phyloP scores from a whole-genome alignment of 306 rosid genomes.

The Trifolium repens region DNA sequence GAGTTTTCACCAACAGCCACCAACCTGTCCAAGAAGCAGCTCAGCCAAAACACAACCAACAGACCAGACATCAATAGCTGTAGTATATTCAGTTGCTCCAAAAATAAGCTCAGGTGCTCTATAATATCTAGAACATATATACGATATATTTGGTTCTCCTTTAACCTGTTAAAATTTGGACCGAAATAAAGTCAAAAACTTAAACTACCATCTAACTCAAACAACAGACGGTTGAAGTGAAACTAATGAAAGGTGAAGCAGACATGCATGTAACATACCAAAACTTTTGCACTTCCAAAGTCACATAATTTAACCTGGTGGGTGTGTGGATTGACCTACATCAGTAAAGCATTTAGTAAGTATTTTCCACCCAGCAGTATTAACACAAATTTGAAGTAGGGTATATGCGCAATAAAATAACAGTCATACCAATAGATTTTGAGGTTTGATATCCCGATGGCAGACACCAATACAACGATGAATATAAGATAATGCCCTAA shows the following conservation, averaged over 20 bases:
- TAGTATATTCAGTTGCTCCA: constrained; percentile 96
- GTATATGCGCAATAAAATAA: constrained; percentile 7
- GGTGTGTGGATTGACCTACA: constrained; percentile 95
- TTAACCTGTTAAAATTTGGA: constrained; percentile 66
- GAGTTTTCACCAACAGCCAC: constrained; percentile 35
- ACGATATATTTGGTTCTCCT: constrained; percentile 97
- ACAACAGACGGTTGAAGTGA: constrained; percentile 25
- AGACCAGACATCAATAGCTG: constrained; percentile 96
- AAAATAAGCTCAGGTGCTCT: constrained; percentile 98
- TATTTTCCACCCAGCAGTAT: constrained; percentile 20
- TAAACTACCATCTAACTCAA: background rate
- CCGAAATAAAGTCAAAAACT: constrained; percentile 22
- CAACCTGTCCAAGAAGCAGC: constrained; percentile 93
- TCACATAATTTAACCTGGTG: constrained; percentile 97
- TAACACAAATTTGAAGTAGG: constrained; percentile 18
- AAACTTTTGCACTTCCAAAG: constrained; percentile 97
- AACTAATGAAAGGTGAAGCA: background rate
- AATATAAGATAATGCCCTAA: constrained; percentile 87
- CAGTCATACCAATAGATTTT: constrained; percentile 80
- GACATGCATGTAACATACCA: constrained; percentile 61
- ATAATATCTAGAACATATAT: constrained; percentile 93
- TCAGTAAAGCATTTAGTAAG: constrained; percentile 13
- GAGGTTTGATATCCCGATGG: constrained; percentile 97
- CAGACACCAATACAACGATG: constrained; percentile 97
- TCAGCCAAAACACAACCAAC: constrained; percentile 98